Percentiles rank a stretch among this genome's conserved stretches.
phyloP scores from a whole-genome alignment of 352 stramenopile genomes.

The Phytophthora meadii region DNA sequence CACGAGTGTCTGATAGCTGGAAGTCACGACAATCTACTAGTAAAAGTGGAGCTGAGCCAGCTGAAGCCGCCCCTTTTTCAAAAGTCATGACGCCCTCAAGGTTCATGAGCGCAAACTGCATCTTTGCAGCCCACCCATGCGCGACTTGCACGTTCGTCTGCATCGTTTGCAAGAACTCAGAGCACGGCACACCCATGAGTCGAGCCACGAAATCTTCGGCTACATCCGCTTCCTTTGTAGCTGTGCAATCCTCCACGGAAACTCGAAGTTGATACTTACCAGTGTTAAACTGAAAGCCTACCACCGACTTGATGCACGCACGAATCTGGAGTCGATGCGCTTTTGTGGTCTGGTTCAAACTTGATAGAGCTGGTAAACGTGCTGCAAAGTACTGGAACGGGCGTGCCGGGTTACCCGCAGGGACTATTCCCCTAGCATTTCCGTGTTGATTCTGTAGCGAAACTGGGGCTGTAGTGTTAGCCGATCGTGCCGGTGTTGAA shows the following conservation, averaged over 20 bases:
- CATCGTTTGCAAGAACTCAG: constrained; percentile 77
- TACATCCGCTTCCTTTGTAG: constrained; percentile 54
- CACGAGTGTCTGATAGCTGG: constrained; percentile 37
- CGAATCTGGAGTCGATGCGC: constrained; percentile 57
- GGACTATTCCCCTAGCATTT: not conserved
- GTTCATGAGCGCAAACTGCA: constrained; percentile 85
- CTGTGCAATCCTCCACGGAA: constrained; percentile 81
- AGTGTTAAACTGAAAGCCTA: constrained; percentile 82
- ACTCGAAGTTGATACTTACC: constrained; percentile 76
- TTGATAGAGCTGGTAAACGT: constrained; percentile 22
- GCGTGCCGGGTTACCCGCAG: constrained; percentile 18
- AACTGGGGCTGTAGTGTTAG: not conserved
- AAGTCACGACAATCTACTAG: constrained; percentile 64
- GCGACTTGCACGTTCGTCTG: constrained; percentile 60
- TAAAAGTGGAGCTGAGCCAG: constrained; percentile 45
- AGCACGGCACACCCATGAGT: constrained; percentile 81
- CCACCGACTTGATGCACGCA: constrained; percentile 83
- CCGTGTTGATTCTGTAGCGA: constrained; percentile 18
- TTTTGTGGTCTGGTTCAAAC: constrained; percentile 4
- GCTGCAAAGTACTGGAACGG: constrained; percentile 71
- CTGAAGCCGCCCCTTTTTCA: constrained; percentile 19
- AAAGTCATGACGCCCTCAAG: constrained; percentile 83
- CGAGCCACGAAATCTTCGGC: constrained; percentile 62
- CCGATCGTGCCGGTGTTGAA: not conserved
- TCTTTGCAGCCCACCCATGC: constrained; percentile 68